Base-by-base conservation (phyloP, 2,329 filamentous ascomycete genomes). In the Apiospora kogelbergensis region DNA sequence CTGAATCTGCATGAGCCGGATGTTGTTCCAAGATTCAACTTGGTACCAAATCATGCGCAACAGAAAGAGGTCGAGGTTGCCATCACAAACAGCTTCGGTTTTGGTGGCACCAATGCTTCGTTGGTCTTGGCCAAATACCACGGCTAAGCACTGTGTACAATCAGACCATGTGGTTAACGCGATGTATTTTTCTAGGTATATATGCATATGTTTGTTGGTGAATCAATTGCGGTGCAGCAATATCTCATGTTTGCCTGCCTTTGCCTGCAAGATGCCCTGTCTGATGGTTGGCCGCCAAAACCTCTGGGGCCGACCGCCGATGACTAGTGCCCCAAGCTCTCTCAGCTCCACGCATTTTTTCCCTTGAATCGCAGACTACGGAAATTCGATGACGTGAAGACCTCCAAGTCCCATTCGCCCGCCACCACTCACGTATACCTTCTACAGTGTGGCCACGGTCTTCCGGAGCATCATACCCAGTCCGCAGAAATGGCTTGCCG, bases 61-160 rank as follows among this genome's bases (percentile, higher is more conserved):
- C 80, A 91, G 67, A 90, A 89, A 72, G 78, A 84, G 2, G 88
- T 98, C 13, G 83, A 89, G 69, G 91, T 95, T 26, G 93, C 93
- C 6, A 75, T 99, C 69, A 96, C 93, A 3, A 99, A 99, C 77
- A 98, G 95, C 78, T 99, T 99, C 81, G 96, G 96, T 0, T 99
- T 99, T 82, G 96, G 96, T 13, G 96, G 96, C 20, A 98, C 95
- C 1, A 99, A 99, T 82, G 95, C 95, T 53, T 94, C 90, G 67
- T 83, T 99, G 45, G 94, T 94, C 67, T 95, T 98, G 75, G 86
- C 86, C 9, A 86, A 83, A 72, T 69, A 66, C 53, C 45, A 33
- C 11, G 67, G 26, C 53, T 60, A 9, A 60, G 30, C 20, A 2
- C 2, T n/a, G 9, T 37, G 17, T 37, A 37, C 17, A 60, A n/a